A percentile compares a stretch with the other conserved stretches of the same genome.
These are phyloP conservation scores for Citrus reticulata DNA, from an alignment of 345 rosid species.

Conservation along the genomic window DNA sequence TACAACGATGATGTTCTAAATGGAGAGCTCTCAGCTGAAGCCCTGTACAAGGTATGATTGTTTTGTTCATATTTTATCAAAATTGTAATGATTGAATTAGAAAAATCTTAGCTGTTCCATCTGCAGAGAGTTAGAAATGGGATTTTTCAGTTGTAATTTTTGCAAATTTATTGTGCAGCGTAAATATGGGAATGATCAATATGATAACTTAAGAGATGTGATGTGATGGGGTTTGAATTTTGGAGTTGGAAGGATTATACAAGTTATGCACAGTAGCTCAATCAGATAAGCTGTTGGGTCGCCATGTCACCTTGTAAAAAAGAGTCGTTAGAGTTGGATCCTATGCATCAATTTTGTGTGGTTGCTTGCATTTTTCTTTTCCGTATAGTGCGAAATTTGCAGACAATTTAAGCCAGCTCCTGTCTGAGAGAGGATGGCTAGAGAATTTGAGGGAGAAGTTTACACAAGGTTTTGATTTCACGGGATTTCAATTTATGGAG, in stretches of 20 bases:
- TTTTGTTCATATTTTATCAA: neutral
- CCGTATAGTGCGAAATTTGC: conserved; percentile 31
- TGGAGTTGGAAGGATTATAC: conserved; percentile 6
- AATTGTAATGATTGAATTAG: neutral
- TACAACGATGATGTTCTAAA: conserved; percentile 9
- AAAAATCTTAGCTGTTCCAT: neutral
- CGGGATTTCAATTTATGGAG: conserved; percentile 14
- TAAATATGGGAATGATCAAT: conserved; percentile 11
- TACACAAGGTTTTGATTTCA: conserved; percentile 15
- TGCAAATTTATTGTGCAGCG: conserved; percentile 31
- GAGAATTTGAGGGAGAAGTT: conserved; percentile 20
- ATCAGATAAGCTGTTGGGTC: conserved; percentile 29
- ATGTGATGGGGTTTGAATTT: conserved; percentile 21
- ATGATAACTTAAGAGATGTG: conserved; percentile 16
- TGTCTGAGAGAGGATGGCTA: conserved; percentile 20
- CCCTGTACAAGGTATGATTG: conserved; percentile 35
- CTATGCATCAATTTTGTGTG: conserved; percentile 44
- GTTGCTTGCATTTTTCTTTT: conserved; percentile 36
- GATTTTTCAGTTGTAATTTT: neutral
- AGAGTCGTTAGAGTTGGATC: conserved; percentile 21
- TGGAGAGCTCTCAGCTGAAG: conserved; percentile 11
- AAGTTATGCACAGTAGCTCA: conserved; percentile 26
- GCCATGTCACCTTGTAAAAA: conserved; percentile 31
- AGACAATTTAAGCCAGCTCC: conserved; percentile 25
- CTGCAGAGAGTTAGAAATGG: neutral